Evolutionary conservation across 2,329 filamentous ascomycete genomes (phyloP).

Genomic region (Talaromyces albobiverticillius): DNA sequence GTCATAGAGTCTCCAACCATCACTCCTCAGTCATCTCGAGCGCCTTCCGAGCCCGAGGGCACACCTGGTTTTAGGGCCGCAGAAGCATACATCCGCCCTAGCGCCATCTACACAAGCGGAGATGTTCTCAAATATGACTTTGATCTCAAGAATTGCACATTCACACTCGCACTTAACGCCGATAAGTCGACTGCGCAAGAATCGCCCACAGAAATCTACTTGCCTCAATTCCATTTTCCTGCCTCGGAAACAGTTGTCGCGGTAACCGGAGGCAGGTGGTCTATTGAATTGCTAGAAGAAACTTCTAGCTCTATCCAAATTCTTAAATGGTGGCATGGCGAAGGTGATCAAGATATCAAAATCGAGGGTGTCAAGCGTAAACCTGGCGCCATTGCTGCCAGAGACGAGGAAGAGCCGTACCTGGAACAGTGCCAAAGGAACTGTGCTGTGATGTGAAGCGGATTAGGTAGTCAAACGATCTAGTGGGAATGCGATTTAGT

Average conservation of each 20-base stretch:
- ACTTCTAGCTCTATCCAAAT: conserved; percentile 69
- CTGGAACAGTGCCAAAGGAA: conserved; percentile 58
- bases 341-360: conserved; percentile 76
- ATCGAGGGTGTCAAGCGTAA: conserved; percentile 71
- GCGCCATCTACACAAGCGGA: conserved; percentile 72
- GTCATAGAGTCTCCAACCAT: conserved; percentile 60
- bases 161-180: conserved; percentile 68
- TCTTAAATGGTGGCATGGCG: conserved; percentile 88
- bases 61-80: conserved; percentile 79
- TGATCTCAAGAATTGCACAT: conserved; percentile 74
- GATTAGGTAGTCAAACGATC: not conserved
- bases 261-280: conserved; percentile 85
- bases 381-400: conserved; percentile 35
- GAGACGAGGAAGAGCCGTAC: conserved; percentile 72
- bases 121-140: conserved; percentile 71
- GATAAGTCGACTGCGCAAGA: conserved; percentile 59
- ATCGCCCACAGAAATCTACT: conserved; percentile 74
- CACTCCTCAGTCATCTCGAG: conserved; percentile 54
- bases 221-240: conserved; percentile 92
- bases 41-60: conserved; percentile 52
- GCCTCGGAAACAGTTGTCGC: conserved; percentile 67
- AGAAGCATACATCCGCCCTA: conserved; percentile 87
- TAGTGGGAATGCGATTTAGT: too few relatives aligned
- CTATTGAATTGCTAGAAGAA: conserved; percentile 70
- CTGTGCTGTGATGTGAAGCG: conserved; percentile 55